Base-by-base conservation (phyloP, 306 rosid species). In the Macrotyloma uniflorum region DNA sequence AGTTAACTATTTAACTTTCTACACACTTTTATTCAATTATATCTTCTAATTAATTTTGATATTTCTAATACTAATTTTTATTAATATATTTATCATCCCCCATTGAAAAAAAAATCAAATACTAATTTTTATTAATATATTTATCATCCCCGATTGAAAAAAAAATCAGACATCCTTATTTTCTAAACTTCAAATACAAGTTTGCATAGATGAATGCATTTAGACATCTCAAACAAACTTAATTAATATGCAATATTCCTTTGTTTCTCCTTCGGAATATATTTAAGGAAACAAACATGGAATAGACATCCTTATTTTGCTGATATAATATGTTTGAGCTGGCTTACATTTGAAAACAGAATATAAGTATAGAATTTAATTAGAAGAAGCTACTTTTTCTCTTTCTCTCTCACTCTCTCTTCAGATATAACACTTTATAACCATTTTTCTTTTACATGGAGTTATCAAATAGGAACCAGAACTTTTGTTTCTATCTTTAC, bases 211-310 rank as follows among this genome's bases (percentile, higher is more conserved):
- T 49, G 67, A 68, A 32, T 68, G 74, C 38, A 78, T 80, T 50
- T 68, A 66, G 77, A 71, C 81, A 28, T 78, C 58, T 79, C 32
- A 75, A 62, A 78, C 65, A 83, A 77, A 72, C 68, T 1, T 18
- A 64, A 74, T 13, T 33, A 22, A 47, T 33, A 35, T 11, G 33
- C 2, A 54, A 14, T 30, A 40, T 67, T 67, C 24, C 42, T 54
- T 43, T 74, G 50, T 13, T 51, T 49, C 19, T 42, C 42, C 4
- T 40, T 40, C 14, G 14, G 6, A 57, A 9, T 2, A 20, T 72
- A n/a, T 54, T 8, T 35, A 33, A 22, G 8, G 24, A 54, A 55
- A 23, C 24, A 26, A 35, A 53, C 40, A 24, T 1, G 38, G 20
- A 28, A 30, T 61, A 30, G 3, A 30, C 1, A 53, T 16, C 30